Conservation (phyloP, 2,329 filamentous ascomycete genomes). For the Aspergillus jensenii region DNA sequence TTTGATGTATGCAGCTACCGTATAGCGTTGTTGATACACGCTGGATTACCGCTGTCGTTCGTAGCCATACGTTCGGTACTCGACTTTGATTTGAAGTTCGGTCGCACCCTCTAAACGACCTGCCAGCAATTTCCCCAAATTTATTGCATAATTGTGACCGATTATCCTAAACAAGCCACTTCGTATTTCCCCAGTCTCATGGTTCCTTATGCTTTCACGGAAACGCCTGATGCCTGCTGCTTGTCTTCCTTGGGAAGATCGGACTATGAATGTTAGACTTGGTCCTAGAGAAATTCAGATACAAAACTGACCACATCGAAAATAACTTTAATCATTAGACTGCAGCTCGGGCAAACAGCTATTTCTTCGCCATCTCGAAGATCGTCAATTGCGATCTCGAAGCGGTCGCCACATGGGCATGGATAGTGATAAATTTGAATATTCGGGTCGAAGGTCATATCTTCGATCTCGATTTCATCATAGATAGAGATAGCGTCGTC, state of each 20-base stretch:
- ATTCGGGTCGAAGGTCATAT: slow-evolving; percentile 85
- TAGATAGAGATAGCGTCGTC: slow-evolving; percentile 74
- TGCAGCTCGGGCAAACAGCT: slow-evolving; percentile 96
- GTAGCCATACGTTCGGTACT: background rate
- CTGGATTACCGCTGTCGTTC: background rate
- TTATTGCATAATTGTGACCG: background rate
- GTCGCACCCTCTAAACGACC: background rate
- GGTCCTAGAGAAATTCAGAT: slow-evolving; percentile 10
- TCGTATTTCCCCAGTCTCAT: background rate
- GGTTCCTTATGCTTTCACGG: slow-evolving; percentile 39
- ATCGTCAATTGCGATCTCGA: slow-evolving; percentile 84
- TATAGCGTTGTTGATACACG: background rate
- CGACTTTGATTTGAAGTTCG: background rate
- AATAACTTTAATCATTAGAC: slow-evolving; percentile 92
- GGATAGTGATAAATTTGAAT: slow-evolving; percentile 93
- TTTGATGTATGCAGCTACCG: background rate
- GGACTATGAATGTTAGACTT: slow-evolving; percentile 36
- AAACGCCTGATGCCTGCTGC: slow-evolving; percentile 30
- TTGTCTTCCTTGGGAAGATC: slow-evolving; percentile 52
- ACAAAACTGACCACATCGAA: slow-evolving; percentile 62
- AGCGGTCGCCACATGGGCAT: slow-evolving; percentile 94
- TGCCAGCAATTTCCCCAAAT: background rate
- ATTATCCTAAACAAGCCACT: background rate
- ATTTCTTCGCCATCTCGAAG: slow-evolving; percentile 88
- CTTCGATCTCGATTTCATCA: slow-evolving; percentile 98